phyloP scores from a whole-genome alignment of 176 grass and related monocot species.

The Triticum monococcum region DNA sequence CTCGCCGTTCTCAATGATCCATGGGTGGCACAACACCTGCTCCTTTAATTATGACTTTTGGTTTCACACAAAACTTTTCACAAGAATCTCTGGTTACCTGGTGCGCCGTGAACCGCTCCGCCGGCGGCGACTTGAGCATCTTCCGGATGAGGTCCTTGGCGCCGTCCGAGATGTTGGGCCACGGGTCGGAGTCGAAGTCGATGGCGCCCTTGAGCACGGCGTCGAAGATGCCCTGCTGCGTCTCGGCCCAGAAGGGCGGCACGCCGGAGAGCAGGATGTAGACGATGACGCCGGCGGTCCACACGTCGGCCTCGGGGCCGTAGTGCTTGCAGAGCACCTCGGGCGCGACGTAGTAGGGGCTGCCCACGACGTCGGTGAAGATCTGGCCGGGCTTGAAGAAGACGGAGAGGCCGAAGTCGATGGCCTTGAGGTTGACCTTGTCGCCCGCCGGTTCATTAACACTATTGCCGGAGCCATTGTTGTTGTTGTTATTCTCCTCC shows the following conservation, averaged over 20 bases:
- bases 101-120: conserved; percentile 50
- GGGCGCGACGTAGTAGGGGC: conserved; percentile 73
- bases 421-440: conserved; percentile 56
- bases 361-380: conserved; percentile 67
- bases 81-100: background rate
- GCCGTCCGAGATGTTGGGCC: conserved; percentile 56
- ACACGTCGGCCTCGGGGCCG: conserved; percentile 68
- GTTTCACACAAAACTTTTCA: no score
- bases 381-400: conserved; percentile 84
- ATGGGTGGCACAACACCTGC: conserved; percentile 71
- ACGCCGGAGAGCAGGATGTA: conserved; percentile 76
- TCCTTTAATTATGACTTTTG: background rate
- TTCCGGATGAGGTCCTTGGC: conserved; percentile 67
- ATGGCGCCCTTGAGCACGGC: conserved; percentile 52
- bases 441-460: no score
- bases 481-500: background rate
- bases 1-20: conserved; percentile 63
- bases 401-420: conserved; percentile 75
- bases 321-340: conserved; percentile 84
- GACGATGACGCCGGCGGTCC: conserved; percentile 73
- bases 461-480: background rate
- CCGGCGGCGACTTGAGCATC: conserved; percentile 54
- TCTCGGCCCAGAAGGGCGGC: conserved; percentile 78
- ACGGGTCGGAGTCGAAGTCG: conserved; percentile 67
- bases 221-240: conserved; percentile 82